Conservation (phyloP, 108 stramenopile genomes). For the Ochromonas danica region DNA sequence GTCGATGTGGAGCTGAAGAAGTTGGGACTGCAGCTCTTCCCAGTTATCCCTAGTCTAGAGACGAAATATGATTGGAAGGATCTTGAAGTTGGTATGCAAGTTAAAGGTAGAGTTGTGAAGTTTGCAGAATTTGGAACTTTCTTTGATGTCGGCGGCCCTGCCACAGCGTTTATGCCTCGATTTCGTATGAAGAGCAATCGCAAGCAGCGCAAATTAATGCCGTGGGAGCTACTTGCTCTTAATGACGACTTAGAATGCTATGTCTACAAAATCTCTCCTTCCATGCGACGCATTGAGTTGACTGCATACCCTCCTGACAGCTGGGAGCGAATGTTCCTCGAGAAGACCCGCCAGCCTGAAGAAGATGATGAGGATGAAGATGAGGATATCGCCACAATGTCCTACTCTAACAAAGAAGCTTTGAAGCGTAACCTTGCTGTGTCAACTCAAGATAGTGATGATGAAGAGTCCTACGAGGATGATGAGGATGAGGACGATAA, state of each 20-base stretch:
- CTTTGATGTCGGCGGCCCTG: slow-evolving; percentile 5
- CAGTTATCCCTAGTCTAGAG: no score
- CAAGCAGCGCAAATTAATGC: background rate
- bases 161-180: background rate
- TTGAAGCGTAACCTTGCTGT: background rate
- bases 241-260: background rate
- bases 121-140: background rate
- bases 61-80: background rate
- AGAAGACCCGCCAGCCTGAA: background rate
- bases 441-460: background rate
- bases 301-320: background rate
- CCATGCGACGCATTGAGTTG: background rate
- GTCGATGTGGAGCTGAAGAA: background rate
- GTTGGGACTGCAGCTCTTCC: background rate
- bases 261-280: background rate
- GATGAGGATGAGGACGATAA: slow-evolving; percentile 6
- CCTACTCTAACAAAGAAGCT: background rate
- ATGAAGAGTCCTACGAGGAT: background rate
- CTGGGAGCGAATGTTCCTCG: background rate
- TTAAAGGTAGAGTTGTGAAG: background rate
- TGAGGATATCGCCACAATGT: background rate
- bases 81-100: background rate
- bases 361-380: background rate
- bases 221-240: slow-evolving; percentile 1
- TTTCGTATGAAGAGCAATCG: background rate